phyloP scores from a whole-genome alignment of 2,329 filamentous ascomycete genomes.

The Mariannaea elegans region DNA sequence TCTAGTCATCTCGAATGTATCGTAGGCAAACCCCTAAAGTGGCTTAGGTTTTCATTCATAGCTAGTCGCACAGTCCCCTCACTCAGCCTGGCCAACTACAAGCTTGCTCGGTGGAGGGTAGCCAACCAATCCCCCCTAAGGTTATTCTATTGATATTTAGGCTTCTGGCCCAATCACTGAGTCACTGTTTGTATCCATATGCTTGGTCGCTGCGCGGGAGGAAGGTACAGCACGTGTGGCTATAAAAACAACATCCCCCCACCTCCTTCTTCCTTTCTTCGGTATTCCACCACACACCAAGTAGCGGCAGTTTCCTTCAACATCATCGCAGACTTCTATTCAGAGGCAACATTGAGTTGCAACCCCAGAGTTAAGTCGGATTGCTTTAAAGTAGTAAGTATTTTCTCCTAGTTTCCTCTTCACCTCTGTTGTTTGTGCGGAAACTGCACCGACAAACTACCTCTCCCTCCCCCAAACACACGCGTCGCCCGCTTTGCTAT shows the following conservation, averaged over 20 bases:
- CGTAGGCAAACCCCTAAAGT: too few relatives aligned
- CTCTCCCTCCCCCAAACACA: background rate
- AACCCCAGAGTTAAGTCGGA: constrained; percentile 8
- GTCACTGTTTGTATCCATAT: background rate
- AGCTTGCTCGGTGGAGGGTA: background rate
- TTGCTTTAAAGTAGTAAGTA: constrained; percentile 14
- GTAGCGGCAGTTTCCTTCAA: background rate
- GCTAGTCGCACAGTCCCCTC: too few relatives aligned
- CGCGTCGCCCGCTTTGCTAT: background rate
- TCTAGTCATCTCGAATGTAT: too few relatives aligned
- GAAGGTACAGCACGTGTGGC: background rate
- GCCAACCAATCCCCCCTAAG: background rate
- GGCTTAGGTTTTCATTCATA: too few relatives aligned
- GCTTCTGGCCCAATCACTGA: background rate
- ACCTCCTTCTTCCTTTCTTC: constrained; percentile 12
- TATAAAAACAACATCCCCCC: background rate
- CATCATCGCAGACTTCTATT: background rate
- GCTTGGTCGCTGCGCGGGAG: too few relatives aligned
- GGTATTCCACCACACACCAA: constrained; percentile 12
- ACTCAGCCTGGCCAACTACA: background rate
- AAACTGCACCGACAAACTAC: background rate
- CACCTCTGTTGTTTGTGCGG: background rate
- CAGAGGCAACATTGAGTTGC: constrained; percentile 28
- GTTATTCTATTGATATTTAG: background rate
- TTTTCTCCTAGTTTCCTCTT: background rate